Evolutionary conservation across 805 yeast species (phyloP).

Genomic region (Metschnikowia dekortorum): DNA sequence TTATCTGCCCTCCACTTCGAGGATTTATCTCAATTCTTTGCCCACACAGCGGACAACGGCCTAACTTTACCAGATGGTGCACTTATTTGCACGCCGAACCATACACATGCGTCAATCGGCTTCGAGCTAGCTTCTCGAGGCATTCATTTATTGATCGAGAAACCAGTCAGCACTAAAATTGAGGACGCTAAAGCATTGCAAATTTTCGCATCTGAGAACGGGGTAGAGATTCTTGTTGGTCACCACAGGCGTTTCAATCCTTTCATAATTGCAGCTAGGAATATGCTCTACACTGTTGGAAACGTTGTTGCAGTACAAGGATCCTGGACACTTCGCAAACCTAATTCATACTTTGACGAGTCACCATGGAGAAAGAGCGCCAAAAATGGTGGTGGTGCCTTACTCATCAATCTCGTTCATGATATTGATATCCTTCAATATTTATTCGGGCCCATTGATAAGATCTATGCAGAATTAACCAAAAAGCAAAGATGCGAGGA

Average conservation of each 20-base stretch:
- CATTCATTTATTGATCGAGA: conserved; percentile 33
- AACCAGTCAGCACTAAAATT: conserved; percentile 31
- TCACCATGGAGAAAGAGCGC: conserved; percentile 31
- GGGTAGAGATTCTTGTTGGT: conserved; percentile 32
- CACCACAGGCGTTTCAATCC: conserved; percentile 42
- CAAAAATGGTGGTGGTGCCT: conserved; percentile 32
- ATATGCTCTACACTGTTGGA: conserved; percentile 26
- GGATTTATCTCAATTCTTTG: conserved; percentile 24
- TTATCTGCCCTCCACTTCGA: conserved; percentile 23
- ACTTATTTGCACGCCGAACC: conserved; percentile 37
- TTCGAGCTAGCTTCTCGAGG: conserved; percentile 30
- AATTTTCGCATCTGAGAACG: conserved; percentile 18
- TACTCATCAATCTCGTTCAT: conserved; percentile 36
- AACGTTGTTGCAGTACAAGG: conserved; percentile 35
- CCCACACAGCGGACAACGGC: conserved; percentile 19
- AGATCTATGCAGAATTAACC: conserved; percentile 34
- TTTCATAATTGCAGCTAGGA: conserved; percentile 31
- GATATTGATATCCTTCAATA: conserved; percentile 36
- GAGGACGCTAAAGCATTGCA: conserved; percentile 29
- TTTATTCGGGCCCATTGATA: conserved; percentile 35
- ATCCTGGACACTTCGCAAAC: conserved; percentile 34
- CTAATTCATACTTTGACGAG: conserved; percentile 28
- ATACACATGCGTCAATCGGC: conserved; percentile 31
- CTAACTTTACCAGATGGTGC: conserved; percentile 33
- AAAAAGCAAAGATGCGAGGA: conserved; percentile 25